Evolutionary conservation across 805 yeast species (phyloP).

Genomic region (Wickerhamiella domercqiae): DNA sequence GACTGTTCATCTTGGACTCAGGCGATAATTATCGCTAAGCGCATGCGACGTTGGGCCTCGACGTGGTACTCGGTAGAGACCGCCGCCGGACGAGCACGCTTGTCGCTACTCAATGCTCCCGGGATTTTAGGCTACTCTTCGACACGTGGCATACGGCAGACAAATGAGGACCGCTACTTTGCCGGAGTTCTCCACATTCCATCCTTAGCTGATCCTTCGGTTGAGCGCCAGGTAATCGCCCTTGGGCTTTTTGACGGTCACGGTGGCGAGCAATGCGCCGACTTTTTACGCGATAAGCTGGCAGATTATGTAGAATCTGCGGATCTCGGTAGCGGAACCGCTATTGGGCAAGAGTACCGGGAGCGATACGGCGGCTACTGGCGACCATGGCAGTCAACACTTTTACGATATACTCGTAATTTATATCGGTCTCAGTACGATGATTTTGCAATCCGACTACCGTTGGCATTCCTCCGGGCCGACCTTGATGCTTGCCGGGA

Average conservation of each 20-base stretch:
- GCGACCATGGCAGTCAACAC: conserved; percentile 51
- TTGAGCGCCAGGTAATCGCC: conserved; percentile 34
- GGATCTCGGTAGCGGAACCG: conserved; percentile 25
- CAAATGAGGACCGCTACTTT: conserved; percentile 69
- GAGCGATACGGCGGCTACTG: conserved; percentile 67
- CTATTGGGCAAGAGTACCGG: conserved; percentile 39
- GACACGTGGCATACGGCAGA: conserved; percentile 56
- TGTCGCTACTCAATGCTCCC: conserved; percentile 50
- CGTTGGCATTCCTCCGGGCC: conserved; percentile 47
- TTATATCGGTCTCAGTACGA: conserved; percentile 25
- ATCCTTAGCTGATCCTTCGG: conserved; percentile 5
- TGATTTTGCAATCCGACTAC: conserved; percentile 45
- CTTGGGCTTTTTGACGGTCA: conserved; percentile 86
- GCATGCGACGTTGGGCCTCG: conserved; percentile 7
- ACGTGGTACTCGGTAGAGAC: conserved; percentile 10
- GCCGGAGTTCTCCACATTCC: conserved; percentile 46
- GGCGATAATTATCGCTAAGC: not conserved
- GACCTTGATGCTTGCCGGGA: conserved; percentile 40
- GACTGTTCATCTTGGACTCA: too few species aligned
- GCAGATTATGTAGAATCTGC: conserved; percentile 36
- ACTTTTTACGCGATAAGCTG: conserved; percentile 40
- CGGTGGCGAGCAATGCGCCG: conserved; percentile 70
- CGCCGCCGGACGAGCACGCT: conserved; percentile 25
- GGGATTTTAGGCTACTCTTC: conserved; percentile 64
- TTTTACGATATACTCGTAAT: conserved; percentile 23